These are phyloP conservation scores for Colletotrichum liaoningense DNA, from an alignment of 2,329 filamentous ascomycete genomes.

Conservation along the genomic window DNA sequence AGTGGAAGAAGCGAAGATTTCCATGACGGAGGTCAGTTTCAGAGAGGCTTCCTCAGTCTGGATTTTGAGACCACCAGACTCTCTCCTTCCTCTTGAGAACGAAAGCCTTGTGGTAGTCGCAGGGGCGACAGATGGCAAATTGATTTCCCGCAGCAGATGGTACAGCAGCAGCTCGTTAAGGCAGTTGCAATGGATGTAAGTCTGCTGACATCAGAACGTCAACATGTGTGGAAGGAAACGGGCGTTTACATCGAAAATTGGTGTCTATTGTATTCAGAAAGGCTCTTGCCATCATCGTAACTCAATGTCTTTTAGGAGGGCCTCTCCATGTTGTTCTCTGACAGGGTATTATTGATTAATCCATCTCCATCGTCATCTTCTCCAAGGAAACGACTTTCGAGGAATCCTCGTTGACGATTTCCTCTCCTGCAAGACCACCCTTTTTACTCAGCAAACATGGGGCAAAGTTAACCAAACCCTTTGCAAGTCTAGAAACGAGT, in stretches of 20 bases:
- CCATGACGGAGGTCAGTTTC: too few relatives aligned
- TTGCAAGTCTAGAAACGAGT: not conserved
- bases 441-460: not conserved
- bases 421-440: not conserved
- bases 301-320: not conserved
- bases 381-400: not conserved
- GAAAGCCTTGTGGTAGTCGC: too few relatives aligned
- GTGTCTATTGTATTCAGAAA: not conserved
- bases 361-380: not conserved
- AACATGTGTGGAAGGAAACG: not conserved
- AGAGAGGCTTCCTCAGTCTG: too few relatives aligned
- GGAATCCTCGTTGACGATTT: not conserved
- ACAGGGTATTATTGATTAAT: constrained; percentile 12
- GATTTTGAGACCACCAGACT: too few relatives aligned
- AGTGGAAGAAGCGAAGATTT: too few relatives aligned
- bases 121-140: too few relatives aligned
- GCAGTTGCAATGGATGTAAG: not conserved
- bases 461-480: not conserved
- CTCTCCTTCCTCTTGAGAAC: too few relatives aligned
- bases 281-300: not conserved
- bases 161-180: not conserved
- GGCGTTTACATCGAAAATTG: not conserved
- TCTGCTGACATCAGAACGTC: not conserved
- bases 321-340: not conserved
- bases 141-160: too few relatives aligned